Evolutionary conservation across 305 asterid species (phyloP).

Genomic region (Fraxinus angustifolia): DNA sequence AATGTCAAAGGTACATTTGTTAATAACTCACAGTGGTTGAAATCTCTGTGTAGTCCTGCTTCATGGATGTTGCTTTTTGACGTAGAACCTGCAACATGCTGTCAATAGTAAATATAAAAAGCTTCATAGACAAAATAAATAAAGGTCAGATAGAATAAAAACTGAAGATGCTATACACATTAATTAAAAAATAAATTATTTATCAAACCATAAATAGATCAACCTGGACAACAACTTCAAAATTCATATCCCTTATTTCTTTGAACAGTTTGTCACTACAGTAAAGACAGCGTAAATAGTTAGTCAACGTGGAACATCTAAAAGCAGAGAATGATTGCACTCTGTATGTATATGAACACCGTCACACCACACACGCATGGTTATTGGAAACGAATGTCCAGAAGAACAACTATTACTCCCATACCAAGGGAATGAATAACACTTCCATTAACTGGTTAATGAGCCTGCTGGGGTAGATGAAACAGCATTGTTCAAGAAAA

Average conservation of each 20-base stretch:
- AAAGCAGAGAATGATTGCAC: slow-evolving; percentile 6
- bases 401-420: neutral
- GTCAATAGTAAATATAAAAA: slow-evolving; percentile 40
- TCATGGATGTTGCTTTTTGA: slow-evolving; percentile 95
- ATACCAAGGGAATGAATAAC: neutral
- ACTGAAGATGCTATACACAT: neutral
- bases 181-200: slow-evolving; percentile 17
- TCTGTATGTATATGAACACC: neutral
- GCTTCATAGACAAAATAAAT: slow-evolving; percentile 21
- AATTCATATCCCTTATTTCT: slow-evolving; percentile 91
- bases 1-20: slow-evolving; percentile 14
- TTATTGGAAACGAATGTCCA: neutral
- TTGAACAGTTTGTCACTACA: slow-evolving; percentile 93
- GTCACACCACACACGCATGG: neutral
- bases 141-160: slow-evolving; percentile 15
- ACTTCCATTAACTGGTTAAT: neutral
- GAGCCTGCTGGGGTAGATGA: neutral
- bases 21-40: slow-evolving; percentile 65
- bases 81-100: slow-evolving; percentile 91
- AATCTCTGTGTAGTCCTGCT: slow-evolving; percentile 91
- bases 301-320: slow-evolving; percentile 17
- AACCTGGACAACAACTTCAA: slow-evolving; percentile 99
- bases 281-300: slow-evolving; percentile 17
- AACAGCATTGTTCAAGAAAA: neutral
- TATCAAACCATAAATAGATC: slow-evolving; percentile 32